Conservation (phyloP, 345 rosid genomes). For the Salix dunnii region DNA sequence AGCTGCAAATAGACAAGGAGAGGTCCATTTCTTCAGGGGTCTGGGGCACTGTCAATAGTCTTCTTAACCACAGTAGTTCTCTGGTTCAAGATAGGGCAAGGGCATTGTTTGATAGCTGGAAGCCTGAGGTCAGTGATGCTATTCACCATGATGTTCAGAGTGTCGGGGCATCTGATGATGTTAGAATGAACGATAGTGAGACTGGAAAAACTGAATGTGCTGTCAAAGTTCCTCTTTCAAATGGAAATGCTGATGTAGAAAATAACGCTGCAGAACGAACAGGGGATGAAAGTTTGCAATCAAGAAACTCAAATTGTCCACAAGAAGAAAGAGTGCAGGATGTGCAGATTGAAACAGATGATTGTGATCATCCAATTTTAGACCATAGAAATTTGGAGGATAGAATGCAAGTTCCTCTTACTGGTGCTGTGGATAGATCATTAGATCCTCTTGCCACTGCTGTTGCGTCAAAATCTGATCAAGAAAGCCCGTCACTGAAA, state of each 20-base stretch:
- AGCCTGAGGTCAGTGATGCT: conserved; percentile 31
- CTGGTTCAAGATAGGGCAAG: conserved; percentile 69
- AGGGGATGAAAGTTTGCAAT: conserved; percentile 30
- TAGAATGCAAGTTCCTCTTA: conserved; percentile 31
- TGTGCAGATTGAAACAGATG: conserved; percentile 31
- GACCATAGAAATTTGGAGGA: conserved; percentile 30
- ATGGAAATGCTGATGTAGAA: conserved; percentile 35
- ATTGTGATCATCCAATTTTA: conserved; percentile 19
- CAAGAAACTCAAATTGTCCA: conserved; percentile 33
- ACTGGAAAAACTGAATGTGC: conserved; percentile 36
- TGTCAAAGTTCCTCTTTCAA: conserved; percentile 32
- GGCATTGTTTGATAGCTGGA: conserved; percentile 60
- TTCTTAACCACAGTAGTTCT: conserved; percentile 59
- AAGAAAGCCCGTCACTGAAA: conserved; percentile 36
- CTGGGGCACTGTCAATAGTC: conserved; percentile 58
- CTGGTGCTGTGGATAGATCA: conserved; percentile 32
- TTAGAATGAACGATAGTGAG: conserved; percentile 21
- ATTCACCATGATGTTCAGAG: conserved; percentile 27
- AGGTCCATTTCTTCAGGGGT: conserved; percentile 71
- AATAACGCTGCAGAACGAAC: conserved; percentile 34
- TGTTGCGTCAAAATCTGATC: conserved; percentile 36
- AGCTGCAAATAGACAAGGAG: conserved; percentile 59
- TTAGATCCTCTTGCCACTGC: conserved; percentile 26
- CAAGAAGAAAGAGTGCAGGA: conserved; percentile 37
- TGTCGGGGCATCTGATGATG: conserved; percentile 26